Base-by-base conservation (phyloP, 164 flowering plant genomes). In the Magnolia changhungtana region DNA sequence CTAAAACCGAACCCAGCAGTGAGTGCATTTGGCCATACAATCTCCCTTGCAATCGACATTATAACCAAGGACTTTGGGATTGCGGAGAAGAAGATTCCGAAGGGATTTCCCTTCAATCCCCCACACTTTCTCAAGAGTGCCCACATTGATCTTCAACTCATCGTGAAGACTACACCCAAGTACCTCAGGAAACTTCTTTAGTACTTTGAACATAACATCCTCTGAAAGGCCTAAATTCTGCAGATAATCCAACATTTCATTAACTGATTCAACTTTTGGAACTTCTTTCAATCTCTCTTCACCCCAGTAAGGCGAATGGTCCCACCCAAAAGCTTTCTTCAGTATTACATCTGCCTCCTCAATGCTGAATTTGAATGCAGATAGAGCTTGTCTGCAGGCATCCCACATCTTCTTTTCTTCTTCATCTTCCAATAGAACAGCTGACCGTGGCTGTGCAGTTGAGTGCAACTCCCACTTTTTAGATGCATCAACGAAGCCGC, bases 1-100 rank as follows among this genome's bases (percentile, higher is more conserved):
- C 85, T 90, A 96, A 84, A 96, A 96, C 52, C 98, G 90, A 75
- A 84, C 99, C 99, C 98, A 96, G 75, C 99, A 96, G 23, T 98
- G 88, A 1, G 98, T 94, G 83, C 99, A 96, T 83, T 89, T 75
- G 20, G 98, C 96, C 81, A 87, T 82, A 74, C 99, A 96, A 76
- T 90, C 96, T 76, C 99, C 99, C 79, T 92, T 92, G 73, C 99
- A 96, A 63, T 96, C 99, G 45, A 96, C 88, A 81, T 89, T 89
- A 71, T 88, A 96, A 9, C 97, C 99, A 78, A 96, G 76, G 5
- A 87, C 99, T 79, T 88, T 91, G 1, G 99, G 99, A 80, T 94
- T 96, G 2, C 99, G 90, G 24, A 92, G 93, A 31, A 96, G 91
- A 61, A 96, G 90, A 77, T 74, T 94, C 27, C 87, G 82, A 10